Evolutionary conservation across 108 stramenopile genomes (phyloP).

Genomic region (Nitzschia putrida): DNA sequence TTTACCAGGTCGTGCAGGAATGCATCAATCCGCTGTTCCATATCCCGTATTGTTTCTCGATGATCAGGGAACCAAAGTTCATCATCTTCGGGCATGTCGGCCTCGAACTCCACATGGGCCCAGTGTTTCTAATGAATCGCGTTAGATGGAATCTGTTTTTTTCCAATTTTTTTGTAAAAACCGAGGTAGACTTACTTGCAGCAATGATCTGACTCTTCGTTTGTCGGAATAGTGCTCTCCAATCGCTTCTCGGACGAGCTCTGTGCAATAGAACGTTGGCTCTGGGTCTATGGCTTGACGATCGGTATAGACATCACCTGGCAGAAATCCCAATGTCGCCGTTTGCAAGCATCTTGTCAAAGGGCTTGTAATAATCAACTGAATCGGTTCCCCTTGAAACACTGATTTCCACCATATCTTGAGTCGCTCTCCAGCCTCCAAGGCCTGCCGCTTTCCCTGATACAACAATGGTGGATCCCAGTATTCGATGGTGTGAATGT

Average conservation of each 20-base stretch:
- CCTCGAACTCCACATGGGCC: conserved; percentile 55
- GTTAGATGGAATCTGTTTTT: conserved; percentile 8
- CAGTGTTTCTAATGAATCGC: conserved; percentile 36
- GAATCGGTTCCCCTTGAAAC: conserved; percentile 18
- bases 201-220: conserved; percentile 37
- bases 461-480: conserved; percentile 67
- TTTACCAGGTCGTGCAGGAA: conserved; percentile 50
- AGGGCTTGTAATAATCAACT: conserved; percentile 35
- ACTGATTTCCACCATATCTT: conserved; percentile 31
- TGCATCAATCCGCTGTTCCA: conserved; percentile 43
- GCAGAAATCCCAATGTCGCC: conserved; percentile 59
- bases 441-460: conserved; percentile 60
- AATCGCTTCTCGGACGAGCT: conserved; percentile 69
- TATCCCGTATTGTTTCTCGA: conserved; percentile 58
- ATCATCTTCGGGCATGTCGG: conserved; percentile 60
- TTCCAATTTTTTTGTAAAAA: background rate
- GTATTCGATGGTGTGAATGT: conserved; percentile 44
- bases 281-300: conserved; percentile 8
- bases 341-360: conserved; percentile 79
- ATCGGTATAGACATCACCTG: conserved; percentile 38
- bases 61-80: conserved; percentile 50
- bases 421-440: conserved; percentile 28
- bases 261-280: conserved; percentile 50
- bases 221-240: conserved; percentile 74
- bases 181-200: conserved; percentile 40